phyloP scores from a whole-genome alignment of 192 early-diverging fungal genomes.

The Coemansia guatemalensis region DNA sequence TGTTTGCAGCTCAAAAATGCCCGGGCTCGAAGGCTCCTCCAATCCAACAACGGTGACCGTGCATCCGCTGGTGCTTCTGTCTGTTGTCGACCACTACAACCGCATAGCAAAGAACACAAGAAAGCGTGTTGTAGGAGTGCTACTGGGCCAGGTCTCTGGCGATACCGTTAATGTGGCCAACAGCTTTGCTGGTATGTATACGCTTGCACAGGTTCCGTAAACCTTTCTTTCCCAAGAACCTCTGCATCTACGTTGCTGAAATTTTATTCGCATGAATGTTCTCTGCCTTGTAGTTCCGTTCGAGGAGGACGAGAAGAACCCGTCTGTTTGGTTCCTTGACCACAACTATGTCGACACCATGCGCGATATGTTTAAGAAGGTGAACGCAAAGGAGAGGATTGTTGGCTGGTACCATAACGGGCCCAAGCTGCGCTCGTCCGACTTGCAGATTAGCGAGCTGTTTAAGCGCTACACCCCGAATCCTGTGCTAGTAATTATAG shows the following conservation, averaged over 20 bases:
- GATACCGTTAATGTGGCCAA: conserved; percentile 94
- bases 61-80: conserved; percentile 97
- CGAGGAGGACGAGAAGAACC: conserved; percentile 99
- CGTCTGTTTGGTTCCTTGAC: conserved; percentile 97
- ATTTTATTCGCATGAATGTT: background rate
- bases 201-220: background rate
- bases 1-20: conserved; percentile 22
- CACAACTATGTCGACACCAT: conserved; percentile 99
- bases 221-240: too few species aligned
- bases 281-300: conserved; percentile 78
- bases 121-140: conserved; percentile 95
- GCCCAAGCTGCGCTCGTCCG: conserved; percentile 93
- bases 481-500: conserved; percentile 96
- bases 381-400: conserved; percentile 95
- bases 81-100: conserved; percentile 99
- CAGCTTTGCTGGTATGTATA: conserved; percentile 88
- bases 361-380: conserved; percentile 99
- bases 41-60: conserved; percentile 72
- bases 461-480: conserved; percentile 95
- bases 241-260: too few species aligned
- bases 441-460: conserved; percentile 97
- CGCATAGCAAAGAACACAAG: conserved; percentile 92
- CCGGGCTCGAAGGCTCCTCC: conserved; percentile 43
- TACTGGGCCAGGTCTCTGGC: conserved; percentile 87
- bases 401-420: conserved; percentile 99